phyloP scores from a whole-genome alignment of 495 filamentous ascomycete species.

The Elasticomyces elasticus region DNA sequence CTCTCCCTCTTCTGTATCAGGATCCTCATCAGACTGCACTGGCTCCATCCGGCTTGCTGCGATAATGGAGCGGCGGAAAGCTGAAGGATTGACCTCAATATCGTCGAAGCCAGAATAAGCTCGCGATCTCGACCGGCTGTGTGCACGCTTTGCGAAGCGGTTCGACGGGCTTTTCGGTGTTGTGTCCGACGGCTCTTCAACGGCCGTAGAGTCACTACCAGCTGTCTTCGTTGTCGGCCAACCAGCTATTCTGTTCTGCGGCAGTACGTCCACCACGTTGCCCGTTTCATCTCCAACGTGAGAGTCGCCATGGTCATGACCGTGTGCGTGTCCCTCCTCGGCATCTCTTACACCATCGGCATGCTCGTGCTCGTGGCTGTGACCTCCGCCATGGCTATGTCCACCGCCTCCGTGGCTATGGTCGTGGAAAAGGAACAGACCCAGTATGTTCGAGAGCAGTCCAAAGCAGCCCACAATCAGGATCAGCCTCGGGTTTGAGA shows the following conservation, averaged over 20 bases:
- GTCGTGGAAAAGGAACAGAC: conserved; percentile 81
- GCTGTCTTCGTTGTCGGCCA: conserved; percentile 26
- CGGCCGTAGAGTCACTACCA: conserved; percentile 29
- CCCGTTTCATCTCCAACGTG: conserved; percentile 38
- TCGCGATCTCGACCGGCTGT: conserved; percentile 31
- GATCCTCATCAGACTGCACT: conserved; percentile 41
- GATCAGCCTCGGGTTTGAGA: conserved; percentile 67
- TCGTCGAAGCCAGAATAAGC: conserved; percentile 38
- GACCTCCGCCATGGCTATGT: conserved; percentile 32
- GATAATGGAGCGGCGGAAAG: conserved; percentile 84
- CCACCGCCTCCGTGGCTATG: conserved; percentile 62
- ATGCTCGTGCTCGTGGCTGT: conserved; percentile 32
- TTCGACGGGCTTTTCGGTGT: background rate
- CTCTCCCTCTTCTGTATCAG: conserved; percentile 43
- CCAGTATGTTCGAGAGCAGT: conserved; percentile 80
- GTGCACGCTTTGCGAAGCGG: conserved; percentile 9
- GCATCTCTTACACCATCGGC: conserved; percentile 18
- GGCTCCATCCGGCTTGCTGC: conserved; percentile 50
- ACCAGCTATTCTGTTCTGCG: conserved; percentile 26
- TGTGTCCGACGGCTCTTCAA: conserved; percentile 4
- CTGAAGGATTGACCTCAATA: conserved; percentile 78
- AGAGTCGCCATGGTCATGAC: conserved; percentile 32
- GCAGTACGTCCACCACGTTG: conserved; percentile 41
- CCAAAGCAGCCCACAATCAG: conserved; percentile 60
- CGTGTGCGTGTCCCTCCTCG: conserved; percentile 28